Conservation (phyloP, 2,329 filamentous ascomycete species). For the Apiospora arundinis region DNA sequence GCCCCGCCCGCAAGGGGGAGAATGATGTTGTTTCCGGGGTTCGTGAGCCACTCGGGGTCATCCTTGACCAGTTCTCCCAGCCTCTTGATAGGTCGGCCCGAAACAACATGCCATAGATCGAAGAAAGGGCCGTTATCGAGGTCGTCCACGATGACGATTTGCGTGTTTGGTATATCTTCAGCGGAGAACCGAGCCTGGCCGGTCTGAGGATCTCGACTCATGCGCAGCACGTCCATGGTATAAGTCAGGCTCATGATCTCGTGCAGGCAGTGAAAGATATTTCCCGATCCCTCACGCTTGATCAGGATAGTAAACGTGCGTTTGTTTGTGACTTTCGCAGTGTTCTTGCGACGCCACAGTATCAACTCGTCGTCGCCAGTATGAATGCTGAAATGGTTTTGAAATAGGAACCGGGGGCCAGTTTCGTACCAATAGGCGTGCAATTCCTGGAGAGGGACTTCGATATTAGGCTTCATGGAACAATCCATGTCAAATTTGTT, state of each 20-base stretch:
- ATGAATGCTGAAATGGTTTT: not conserved
- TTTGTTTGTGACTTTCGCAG: too few species aligned
- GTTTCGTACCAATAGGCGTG: constrained; percentile 22
- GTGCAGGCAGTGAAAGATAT: constrained; percentile 38
- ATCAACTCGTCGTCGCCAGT: too few species aligned
- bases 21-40: constrained; percentile 31
- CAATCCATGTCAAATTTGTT: not conserved
- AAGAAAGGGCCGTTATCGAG: constrained; percentile 35
- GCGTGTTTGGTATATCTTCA: constrained; percentile 27
- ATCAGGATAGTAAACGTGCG: constrained; percentile 32
- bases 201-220: constrained; percentile 25
- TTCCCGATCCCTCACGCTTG: constrained; percentile 36
- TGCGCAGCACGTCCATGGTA: constrained; percentile 37
- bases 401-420: constrained; percentile 5
- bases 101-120: constrained; percentile 35
- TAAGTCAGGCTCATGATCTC: constrained; percentile 38
- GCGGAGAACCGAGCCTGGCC: constrained; percentile 20
- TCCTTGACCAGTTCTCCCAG: constrained; percentile 24
- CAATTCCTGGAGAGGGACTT: not conserved
- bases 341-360: too few species aligned
- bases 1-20: constrained; percentile 36
- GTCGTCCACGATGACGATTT: constrained; percentile 37
- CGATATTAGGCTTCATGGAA: not conserved
- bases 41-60: not conserved
- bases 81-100: constrained; percentile 26